Percentiles rank a stretch among this genome's conserved stretches.
phyloP scores from a whole-genome alignment of 139 green algal genomes.

The Pleodorina starrii region DNA sequence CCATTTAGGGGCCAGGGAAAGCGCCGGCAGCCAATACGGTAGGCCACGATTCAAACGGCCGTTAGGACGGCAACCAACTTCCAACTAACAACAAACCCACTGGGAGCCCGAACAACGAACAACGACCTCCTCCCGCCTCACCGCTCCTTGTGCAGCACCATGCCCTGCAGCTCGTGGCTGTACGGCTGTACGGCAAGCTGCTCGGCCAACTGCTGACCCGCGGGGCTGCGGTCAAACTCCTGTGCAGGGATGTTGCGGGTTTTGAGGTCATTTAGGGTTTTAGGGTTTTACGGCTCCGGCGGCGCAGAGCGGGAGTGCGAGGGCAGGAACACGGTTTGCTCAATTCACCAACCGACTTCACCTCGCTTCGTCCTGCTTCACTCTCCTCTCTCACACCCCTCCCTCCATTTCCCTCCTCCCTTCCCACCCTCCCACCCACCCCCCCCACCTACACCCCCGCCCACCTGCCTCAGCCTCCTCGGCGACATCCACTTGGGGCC shows the following conservation, averaged over 20 bases:
- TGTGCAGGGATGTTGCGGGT: no score
- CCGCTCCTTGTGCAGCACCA: constrained; percentile 44
- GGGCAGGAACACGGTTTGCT: background rate
- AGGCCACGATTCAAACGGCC: no score
- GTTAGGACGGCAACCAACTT: no score
- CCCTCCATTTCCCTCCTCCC: background rate
- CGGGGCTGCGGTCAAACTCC: background rate
- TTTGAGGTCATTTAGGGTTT: background rate
- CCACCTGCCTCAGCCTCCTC: background rate
- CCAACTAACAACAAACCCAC: no score
- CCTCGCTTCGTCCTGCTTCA: background rate
- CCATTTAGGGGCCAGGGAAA: no score
- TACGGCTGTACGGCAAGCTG: constrained; percentile 29
- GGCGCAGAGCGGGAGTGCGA: background rate
- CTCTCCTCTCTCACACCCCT: background rate
- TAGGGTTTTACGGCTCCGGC: background rate
- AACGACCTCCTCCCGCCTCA: no score
- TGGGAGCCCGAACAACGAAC: no score
- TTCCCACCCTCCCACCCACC: background rate
- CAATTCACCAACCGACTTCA: background rate
- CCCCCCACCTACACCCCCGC: background rate
- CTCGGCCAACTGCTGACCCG: constrained; percentile 21
- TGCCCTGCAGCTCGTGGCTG: constrained; percentile 30
- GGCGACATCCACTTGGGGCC: constrained; percentile 28
- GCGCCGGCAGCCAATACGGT: no score